A percentile compares a stretch with the other conserved stretches of the same genome.
Evolutionary conservation across 805 yeast species (phyloP).

Genomic region (Barnettozyma wickerhamii): DNA sequence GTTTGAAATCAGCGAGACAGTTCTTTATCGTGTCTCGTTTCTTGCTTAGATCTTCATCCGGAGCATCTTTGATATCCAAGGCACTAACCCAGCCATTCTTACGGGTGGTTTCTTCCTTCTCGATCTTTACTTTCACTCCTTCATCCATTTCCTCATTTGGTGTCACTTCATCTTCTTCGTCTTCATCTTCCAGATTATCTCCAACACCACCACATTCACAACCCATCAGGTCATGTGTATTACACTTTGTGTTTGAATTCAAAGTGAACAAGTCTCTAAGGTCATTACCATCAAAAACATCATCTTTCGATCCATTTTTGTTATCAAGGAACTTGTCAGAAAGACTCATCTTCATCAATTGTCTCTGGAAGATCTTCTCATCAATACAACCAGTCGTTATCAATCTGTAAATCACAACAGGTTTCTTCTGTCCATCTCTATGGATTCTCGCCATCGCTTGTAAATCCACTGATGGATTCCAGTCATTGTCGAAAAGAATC

Average conservation of each 20-base stretch:
- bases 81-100: conserved; percentile 23
- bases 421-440: conserved; percentile 83
- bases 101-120: conserved; percentile 7
- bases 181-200: conserved; percentile 21
- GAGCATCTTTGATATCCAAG: conserved; percentile 12
- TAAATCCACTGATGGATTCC: conserved; percentile 92
- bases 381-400: conserved; percentile 88
- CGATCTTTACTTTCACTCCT: conserved; percentile 16
- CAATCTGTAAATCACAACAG: conserved; percentile 77
- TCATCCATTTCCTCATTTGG: conserved; percentile 23
- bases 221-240: conserved; percentile 73
- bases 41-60: conserved; percentile 18
- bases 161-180: conserved; percentile 20
- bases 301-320: conserved; percentile 42
- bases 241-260: conserved; percentile 43
- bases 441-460: conserved; percentile 97
- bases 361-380: conserved; percentile 91
- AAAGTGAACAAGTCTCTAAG: conserved; percentile 72
- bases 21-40: conserved; percentile 45
- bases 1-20: conserved; percentile 60
- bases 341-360: conserved; percentile 74
- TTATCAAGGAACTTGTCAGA: conserved; percentile 65
- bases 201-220: conserved; percentile 62
- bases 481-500: conserved; percentile 85
- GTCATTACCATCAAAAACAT: conserved; percentile 65